Conservation (phyloP, 2,329 filamentous ascomycete species). For the Rutstroemia sp. region DNA sequence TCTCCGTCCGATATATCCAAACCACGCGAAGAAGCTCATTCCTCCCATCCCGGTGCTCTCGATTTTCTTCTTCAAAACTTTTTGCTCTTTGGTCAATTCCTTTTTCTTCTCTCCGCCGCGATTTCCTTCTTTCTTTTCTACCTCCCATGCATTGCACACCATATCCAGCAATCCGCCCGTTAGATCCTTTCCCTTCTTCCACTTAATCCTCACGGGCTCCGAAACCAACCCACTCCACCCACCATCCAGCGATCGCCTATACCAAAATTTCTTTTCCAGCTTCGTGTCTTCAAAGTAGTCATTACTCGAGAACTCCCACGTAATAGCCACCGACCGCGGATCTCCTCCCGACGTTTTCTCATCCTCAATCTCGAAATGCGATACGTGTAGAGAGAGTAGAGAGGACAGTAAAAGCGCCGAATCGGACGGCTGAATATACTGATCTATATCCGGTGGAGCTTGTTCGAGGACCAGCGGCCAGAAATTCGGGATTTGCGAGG, state of each 20-base stretch:
- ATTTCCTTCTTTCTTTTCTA: constrained; percentile 39
- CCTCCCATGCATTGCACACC: constrained; percentile 61
- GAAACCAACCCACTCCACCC: constrained; percentile 73
- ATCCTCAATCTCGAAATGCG: constrained; percentile 69
- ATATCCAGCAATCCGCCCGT: constrained; percentile 73
- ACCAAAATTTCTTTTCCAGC: constrained; percentile 90
- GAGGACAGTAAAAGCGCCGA: constrained; percentile 61
- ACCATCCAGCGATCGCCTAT: constrained; percentile 55
- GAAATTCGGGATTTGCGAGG: constrained; percentile 75
- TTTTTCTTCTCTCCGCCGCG: constrained; percentile 23
- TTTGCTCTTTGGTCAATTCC: constrained; percentile 40
- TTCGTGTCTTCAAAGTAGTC: constrained; percentile 71
- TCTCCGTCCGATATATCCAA: constrained; percentile 67
- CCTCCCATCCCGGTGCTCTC: constrained; percentile 53
- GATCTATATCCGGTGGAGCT: constrained; percentile 77
- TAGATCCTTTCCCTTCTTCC: constrained; percentile 80
- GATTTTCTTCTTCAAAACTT: constrained; percentile 46
- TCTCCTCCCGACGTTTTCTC: constrained; percentile 53
- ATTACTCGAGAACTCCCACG: constrained; percentile 74
- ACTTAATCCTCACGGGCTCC: constrained; percentile 80
- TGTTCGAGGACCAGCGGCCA: constrained; percentile 93
- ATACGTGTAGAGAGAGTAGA: constrained; percentile 63
- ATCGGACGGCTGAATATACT: constrained; percentile 79
- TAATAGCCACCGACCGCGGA: constrained; percentile 71
- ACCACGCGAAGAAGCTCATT: constrained; percentile 82